Conservation (phyloP, 116 monocot genomes). For the Dioscorea cayenensis region DNA sequence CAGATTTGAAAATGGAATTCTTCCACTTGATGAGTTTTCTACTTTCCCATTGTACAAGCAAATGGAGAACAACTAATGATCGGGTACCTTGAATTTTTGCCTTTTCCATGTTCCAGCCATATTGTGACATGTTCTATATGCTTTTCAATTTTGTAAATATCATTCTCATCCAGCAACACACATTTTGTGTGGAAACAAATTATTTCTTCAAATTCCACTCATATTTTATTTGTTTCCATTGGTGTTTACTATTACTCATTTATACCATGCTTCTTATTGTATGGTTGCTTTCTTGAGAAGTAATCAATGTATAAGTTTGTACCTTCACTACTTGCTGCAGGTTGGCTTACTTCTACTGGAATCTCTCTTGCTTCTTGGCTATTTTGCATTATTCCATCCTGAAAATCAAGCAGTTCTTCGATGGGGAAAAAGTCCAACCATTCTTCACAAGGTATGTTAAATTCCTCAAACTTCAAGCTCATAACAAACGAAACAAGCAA, state of each 20-base stretch:
- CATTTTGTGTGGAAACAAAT: no score
- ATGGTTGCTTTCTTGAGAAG: not conserved
- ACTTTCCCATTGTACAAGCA: constrained; percentile 82
- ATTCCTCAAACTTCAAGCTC: constrained; percentile 2
- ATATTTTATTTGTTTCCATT: no score
- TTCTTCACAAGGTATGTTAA: constrained; percentile 78
- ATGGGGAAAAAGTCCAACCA: constrained; percentile 97
- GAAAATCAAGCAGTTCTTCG: constrained; percentile 97
- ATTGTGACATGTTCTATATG: not conserved
- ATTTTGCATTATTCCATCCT: constrained; percentile 79
- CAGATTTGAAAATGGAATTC: constrained; percentile 97
- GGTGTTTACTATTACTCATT: no score
- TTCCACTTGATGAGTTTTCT: constrained; percentile 99
- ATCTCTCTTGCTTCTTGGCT: constrained; percentile 74
- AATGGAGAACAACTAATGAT: constrained; percentile 85
- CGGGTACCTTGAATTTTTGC: constrained; percentile 41
- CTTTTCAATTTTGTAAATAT: not conserved
- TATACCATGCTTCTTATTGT: no score
- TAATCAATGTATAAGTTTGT: not conserved
- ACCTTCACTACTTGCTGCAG: constrained; percentile 21
- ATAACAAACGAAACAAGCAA: not conserved
- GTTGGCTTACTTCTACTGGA: constrained; percentile 83
- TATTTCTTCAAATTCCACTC: no score
- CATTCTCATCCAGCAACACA: not conserved
- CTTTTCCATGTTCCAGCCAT: not conserved